Evolutionary conservation across 148 eudicot genomes (phyloP).

Genomic region (Heliamphora exappendiculata): DNA sequence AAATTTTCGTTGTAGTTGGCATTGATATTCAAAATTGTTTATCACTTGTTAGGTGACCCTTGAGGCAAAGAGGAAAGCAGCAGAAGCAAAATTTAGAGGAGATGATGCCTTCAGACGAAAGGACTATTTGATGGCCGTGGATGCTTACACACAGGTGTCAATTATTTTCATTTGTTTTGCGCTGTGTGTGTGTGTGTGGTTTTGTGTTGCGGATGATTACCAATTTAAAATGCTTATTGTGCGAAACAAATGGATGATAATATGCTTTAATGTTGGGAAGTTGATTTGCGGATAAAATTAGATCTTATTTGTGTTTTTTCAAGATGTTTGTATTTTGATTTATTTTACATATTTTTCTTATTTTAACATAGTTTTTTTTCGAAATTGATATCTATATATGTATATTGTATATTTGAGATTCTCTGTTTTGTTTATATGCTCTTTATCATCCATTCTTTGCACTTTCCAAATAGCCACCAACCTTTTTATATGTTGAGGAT

Average conservation of each 20-base stretch:
- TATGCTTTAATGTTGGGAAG: neutral
- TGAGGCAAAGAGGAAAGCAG: constrained; percentile 81
- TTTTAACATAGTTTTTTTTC: no score
- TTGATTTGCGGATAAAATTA: no score
- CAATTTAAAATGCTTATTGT: neutral
- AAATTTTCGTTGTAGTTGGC: neutral
- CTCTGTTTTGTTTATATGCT: no score
- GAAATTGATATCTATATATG: no score
- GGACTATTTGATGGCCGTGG: constrained; percentile 57
- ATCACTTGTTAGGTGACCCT: constrained; percentile 46
- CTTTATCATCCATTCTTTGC: no score
- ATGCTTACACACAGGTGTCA: constrained; percentile 82
- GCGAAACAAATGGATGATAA: neutral
- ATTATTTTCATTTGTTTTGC: neutral
- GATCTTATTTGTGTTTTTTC: no score
- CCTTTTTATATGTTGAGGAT: no score
- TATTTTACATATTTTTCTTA: no score
- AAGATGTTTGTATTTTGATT: no score
- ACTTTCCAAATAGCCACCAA: no score
- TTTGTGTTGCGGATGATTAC: no score
- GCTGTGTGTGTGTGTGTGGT: neutral
- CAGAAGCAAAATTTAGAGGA: constrained; percentile 77
- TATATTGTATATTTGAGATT: no score
- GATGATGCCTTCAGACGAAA: constrained; percentile 75
- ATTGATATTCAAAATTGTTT: neutral